These are phyloP conservation scores for Pseudogymnoascus sp. DNA, from an alignment of 2,329 filamentous ascomycete genomes.

Conservation along the genomic window DNA sequence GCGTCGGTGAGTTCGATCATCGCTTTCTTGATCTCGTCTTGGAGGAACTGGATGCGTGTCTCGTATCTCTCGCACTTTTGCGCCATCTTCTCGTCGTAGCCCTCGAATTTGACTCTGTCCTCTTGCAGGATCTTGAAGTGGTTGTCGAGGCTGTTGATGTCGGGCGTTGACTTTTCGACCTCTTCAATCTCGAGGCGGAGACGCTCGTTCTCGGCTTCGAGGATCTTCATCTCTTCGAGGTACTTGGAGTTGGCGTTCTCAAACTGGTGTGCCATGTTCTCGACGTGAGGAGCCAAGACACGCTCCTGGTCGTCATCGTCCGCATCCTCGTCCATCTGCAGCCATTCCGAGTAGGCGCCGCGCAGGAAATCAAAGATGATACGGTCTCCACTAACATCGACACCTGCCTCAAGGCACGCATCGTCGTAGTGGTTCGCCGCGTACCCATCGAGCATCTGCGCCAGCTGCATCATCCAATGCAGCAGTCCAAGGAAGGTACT, in stretches of 20 bases:
- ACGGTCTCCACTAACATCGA: slow-evolving; percentile 80
- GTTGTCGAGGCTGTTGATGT: slow-evolving; percentile 76
- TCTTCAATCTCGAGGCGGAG: slow-evolving; percentile 82
- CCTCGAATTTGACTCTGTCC: slow-evolving; percentile 89
- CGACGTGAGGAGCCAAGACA: slow-evolving; percentile 73
- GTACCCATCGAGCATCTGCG: slow-evolving; percentile 86
- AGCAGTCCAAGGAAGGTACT: slow-evolving; percentile 85
- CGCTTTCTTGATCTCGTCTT: slow-evolving; percentile 76
- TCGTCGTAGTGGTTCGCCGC: slow-evolving; percentile 74
- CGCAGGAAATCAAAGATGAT: slow-evolving; percentile 93
- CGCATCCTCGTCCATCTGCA: slow-evolving; percentile 83
- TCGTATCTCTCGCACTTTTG: slow-evolving; percentile 86
- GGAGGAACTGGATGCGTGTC: slow-evolving; percentile 68
- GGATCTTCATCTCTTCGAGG: slow-evolving; percentile 69
- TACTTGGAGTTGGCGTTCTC: slow-evolving; percentile 79
- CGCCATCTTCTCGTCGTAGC: slow-evolving; percentile 80
- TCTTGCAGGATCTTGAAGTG: slow-evolving; percentile 91
- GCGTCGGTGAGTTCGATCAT: slow-evolving; percentile 66
- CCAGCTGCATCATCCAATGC: slow-evolving; percentile 99
- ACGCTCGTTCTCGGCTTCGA: slow-evolving; percentile 78
- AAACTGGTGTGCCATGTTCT: slow-evolving; percentile 82
- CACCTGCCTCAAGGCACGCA: slow-evolving; percentile 76
- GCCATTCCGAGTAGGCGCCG: slow-evolving; percentile 85
- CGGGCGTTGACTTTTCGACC: slow-evolving; percentile 75
- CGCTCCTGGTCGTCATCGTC: slow-evolving; percentile 75